Evolutionary conservation across 495 filamentous ascomycete genomes (phyloP).

Genomic region (Xylaria longipes): DNA sequence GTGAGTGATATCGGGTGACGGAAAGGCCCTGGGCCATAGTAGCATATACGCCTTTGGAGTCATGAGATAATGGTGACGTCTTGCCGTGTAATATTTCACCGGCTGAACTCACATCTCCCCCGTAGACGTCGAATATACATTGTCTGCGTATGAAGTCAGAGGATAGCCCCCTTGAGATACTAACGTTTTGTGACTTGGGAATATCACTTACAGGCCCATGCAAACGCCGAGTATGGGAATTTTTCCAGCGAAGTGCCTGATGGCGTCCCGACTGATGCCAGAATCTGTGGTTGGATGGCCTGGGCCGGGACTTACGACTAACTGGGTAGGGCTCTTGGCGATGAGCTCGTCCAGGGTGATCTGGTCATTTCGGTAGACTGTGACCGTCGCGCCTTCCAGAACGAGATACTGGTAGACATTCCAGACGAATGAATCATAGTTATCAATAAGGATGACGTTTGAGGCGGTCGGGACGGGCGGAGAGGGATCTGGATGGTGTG

Average conservation of each 20-base stretch:
- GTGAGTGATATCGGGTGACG: conserved; percentile 95
- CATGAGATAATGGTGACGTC: conserved; percentile 88
- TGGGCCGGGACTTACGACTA: conserved; percentile 93
- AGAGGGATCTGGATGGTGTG: conserved; percentile 75
- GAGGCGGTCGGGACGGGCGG: conserved; percentile 74
- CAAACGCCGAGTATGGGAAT: conserved; percentile 97
- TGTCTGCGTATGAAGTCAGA: conserved; percentile 58
- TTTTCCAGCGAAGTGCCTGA: conserved; percentile 91
- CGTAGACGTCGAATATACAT: conserved; percentile 92
- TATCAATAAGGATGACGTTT: conserved; percentile 96
- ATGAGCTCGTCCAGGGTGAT: conserved; percentile 84
- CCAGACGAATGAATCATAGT: conserved; percentile 99
- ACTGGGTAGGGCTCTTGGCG: conserved; percentile 82
- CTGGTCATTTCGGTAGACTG: conserved; percentile 90
- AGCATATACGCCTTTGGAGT: conserved; percentile 84
- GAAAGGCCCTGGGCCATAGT: conserved; percentile 76
- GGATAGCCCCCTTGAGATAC: neutral
- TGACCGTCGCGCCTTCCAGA: conserved; percentile 88
- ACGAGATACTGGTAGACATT: conserved; percentile 98
- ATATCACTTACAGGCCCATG: conserved; percentile 82
- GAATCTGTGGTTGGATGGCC: conserved; percentile 91
- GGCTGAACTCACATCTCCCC: conserved; percentile 88
- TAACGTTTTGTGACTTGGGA: neutral
- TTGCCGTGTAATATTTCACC: conserved; percentile 98
- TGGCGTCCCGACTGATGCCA: conserved; percentile 89